phyloP scores from a whole-genome alignment of 2,329 filamentous ascomycete species.

The Keithomyces neogunnii region DNA sequence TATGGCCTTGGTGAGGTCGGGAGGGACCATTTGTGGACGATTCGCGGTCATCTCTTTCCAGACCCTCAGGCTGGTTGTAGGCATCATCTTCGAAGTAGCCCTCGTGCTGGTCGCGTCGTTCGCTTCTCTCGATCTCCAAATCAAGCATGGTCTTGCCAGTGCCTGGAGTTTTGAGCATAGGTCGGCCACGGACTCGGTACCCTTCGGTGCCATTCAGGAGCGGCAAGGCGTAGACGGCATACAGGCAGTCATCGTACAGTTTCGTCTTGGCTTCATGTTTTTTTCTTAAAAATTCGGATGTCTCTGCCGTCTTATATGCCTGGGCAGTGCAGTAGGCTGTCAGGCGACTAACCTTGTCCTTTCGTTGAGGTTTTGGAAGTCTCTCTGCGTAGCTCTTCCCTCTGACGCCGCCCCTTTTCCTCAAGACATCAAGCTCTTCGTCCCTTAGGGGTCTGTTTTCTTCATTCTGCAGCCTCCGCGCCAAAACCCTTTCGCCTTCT shows the following conservation, averaged over 20 bases:
- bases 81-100: slow-evolving; percentile 77
- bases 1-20: slow-evolving; percentile 18
- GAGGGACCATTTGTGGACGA: slow-evolving; percentile 23
- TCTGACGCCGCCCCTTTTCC: slow-evolving; percentile 50
- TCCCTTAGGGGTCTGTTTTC: slow-evolving; percentile 58
- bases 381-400: slow-evolving; percentile 93
- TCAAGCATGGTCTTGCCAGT: slow-evolving; percentile 84
- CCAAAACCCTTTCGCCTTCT: slow-evolving; percentile 32
- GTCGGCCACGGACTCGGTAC: slow-evolving; percentile 81
- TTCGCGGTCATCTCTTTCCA: slow-evolving; percentile 20
- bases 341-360: slow-evolving; percentile 79
- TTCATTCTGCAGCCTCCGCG: slow-evolving; percentile 39
- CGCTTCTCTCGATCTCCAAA: slow-evolving; percentile 91
- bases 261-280: slow-evolving; percentile 89
- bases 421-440: slow-evolving; percentile 57
- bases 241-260: slow-evolving; percentile 94
- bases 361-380: slow-evolving; percentile 76
- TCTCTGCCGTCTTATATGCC: slow-evolving; percentile 79
- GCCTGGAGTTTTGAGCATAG: slow-evolving; percentile 84
- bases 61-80: slow-evolving; percentile 31
- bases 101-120: slow-evolving; percentile 80
- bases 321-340: slow-evolving; percentile 97
- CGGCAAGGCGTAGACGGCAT: slow-evolving; percentile 89
- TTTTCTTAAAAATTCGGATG: slow-evolving; percentile 81
- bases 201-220: slow-evolving; percentile 79